A percentile compares a stretch with the other conserved stretches of the same genome.
Evolutionary conservation across 345 rosid genomes (phyloP).

Genomic region (Boechera divaricarpa): DNA sequence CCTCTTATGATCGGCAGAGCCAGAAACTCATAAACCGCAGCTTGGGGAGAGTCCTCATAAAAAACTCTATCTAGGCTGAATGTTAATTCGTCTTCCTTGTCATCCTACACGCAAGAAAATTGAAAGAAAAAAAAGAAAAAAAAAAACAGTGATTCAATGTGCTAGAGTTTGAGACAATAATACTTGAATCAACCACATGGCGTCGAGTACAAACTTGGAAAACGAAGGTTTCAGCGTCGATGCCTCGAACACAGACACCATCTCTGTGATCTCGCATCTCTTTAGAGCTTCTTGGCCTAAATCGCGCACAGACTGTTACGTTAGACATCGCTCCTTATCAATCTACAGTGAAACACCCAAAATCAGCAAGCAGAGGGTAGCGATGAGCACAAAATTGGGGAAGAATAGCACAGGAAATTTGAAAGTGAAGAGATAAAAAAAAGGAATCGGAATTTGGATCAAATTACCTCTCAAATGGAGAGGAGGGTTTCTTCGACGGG

Average conservation of each 20-base stretch:
- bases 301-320: constrained; percentile 77
- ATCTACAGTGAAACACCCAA: not conserved
- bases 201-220: constrained; percentile 57
- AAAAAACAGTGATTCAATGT: constrained; percentile 8
- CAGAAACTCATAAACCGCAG: constrained; percentile 68
- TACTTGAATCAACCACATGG: not conserved
- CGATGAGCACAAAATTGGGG: not conserved
- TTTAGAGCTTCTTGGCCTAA: constrained; percentile 73
- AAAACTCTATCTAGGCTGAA: constrained; percentile 73
- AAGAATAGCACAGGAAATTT: not conserved
- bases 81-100: constrained; percentile 65
- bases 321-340: constrained; percentile 51
- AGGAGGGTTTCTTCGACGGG: constrained; percentile 21
- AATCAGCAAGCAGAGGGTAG: not conserved
- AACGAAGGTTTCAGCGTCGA: constrained; percentile 62
- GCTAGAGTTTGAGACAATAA: not conserved
- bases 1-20: constrained; percentile 75
- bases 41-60: constrained; percentile 62
- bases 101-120: constrained; percentile 52
- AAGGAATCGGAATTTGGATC: constrained; percentile 10
- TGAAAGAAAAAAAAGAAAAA: not conserved
- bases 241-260: constrained; percentile 54
- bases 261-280: constrained; percentile 63
- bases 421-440: not conserved
- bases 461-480: not conserved